A percentile compares a stretch with the other conserved stretches of the same genome.
phyloP scores from a whole-genome alignment of 305 asterid species.

The Striga hermonthica region DNA sequence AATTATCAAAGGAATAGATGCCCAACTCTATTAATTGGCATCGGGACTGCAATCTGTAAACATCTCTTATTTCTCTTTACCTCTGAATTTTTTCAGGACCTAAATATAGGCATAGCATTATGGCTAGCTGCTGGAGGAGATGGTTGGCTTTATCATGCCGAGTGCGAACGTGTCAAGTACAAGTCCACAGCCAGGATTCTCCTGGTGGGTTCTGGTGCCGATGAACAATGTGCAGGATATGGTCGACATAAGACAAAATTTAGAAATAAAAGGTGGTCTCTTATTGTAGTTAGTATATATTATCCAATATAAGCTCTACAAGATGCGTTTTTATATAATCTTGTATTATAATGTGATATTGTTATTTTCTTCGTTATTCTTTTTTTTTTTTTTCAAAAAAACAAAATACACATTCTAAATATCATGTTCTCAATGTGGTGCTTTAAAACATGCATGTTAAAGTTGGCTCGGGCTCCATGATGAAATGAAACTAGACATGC shows the following conservation, averaged over 20 bases:
- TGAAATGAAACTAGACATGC: constrained; percentile 94
- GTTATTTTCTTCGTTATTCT: too few species aligned
- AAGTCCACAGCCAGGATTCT: constrained; percentile 76
- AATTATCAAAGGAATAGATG: not conserved
- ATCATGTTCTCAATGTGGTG: not conserved
- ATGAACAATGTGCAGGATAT: constrained; percentile 98
- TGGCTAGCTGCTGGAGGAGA: constrained; percentile 96
- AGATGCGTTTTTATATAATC: not conserved
- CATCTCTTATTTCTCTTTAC: not conserved
- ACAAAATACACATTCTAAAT: too few species aligned
- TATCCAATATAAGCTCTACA: constrained; percentile 3
- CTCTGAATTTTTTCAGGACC: constrained; percentile 54
- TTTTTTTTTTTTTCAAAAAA: too few species aligned
- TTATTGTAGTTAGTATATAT: not conserved
- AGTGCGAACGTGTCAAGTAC: constrained; percentile 44
- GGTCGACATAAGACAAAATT: constrained; percentile 93
- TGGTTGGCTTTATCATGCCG: constrained; percentile 55
- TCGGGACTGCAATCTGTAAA: not conserved
- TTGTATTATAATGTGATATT: too few species aligned
- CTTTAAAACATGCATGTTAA: constrained; percentile 12
- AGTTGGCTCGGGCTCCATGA: constrained; percentile 89
- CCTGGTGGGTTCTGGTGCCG: constrained; percentile 97
- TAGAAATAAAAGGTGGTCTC: constrained; percentile 64
- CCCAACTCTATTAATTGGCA: not conserved
- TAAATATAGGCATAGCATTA: constrained; percentile 87